A percentile compares a stretch with the other conserved stretches of the same genome.
Conservation (phyloP, 176 grass and related monocot species). For the Typha latifolia region DNA sequence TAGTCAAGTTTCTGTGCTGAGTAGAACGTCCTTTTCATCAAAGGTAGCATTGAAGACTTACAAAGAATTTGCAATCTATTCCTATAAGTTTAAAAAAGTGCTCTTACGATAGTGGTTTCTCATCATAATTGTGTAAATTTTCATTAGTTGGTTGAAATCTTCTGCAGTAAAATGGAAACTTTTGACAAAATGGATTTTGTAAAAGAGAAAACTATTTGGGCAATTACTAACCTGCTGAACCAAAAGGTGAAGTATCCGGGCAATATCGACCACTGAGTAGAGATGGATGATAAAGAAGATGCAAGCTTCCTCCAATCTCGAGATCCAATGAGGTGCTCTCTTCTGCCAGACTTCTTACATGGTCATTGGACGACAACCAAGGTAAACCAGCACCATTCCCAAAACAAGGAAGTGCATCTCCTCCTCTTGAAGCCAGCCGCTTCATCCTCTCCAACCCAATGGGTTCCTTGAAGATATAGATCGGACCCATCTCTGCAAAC, state of each 20-base stretch:
- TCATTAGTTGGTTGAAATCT: too few relatives aligned
- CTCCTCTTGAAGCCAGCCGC: constrained; percentile 55
- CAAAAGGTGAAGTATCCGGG: constrained; percentile 93
- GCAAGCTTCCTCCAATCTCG: constrained; percentile 57
- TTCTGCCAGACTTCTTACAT: constrained; percentile 54
- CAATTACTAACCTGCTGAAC: constrained; percentile 65
- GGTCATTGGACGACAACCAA: constrained; percentile 63
- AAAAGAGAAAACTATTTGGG: background rate
- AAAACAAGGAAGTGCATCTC: constrained; percentile 77
- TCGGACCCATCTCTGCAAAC: constrained; percentile 95
- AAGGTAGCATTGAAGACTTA: too few relatives aligned
- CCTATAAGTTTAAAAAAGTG: too few relatives aligned
- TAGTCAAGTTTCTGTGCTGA: too few relatives aligned
- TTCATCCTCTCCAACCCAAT: constrained; percentile 76
- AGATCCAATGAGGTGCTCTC: constrained; percentile 52
- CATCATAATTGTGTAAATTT: too few relatives aligned
- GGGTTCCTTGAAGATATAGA: constrained; percentile 97
- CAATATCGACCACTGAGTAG: constrained; percentile 77
- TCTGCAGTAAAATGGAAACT: too few relatives aligned
- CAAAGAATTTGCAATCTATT: too few relatives aligned
- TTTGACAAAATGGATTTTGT: background rate
- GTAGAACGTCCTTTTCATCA: too few relatives aligned
- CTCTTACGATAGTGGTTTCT: too few relatives aligned
- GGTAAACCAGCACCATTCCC: constrained; percentile 88
- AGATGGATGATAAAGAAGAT: constrained; percentile 93